Evolutionary conservation across 306 rosid genomes (phyloP), one percentile per base, ranked within the genome.

Genomic region (Corylus avellana): DNA sequence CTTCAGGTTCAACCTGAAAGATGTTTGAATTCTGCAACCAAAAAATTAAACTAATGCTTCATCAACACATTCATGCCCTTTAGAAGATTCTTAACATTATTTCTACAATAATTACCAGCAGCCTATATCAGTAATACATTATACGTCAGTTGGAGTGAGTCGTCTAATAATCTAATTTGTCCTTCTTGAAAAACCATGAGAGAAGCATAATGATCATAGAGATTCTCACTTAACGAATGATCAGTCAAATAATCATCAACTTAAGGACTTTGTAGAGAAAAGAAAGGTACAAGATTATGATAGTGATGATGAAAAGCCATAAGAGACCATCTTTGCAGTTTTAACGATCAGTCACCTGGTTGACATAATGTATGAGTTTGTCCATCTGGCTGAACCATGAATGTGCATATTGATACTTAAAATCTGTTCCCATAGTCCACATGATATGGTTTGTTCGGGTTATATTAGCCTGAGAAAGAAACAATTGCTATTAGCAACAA

Each of bases 371-470:
- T 83, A 95, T 93, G 82, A 95, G 87, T 84, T 93, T 95, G 87
- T 95, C 99, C 93, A 95, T 59, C 81, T 95, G 97, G 76, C 85
- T 83, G 75, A 91, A 95, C 99, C 99, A 95, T 82, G 92, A 85
- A 42, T 84, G 82, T 8, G 99, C 96, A 72, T 91, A 93, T 83
- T 95, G 99, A 85, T 95, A 95, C 89, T 87, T 91, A 84, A 95
- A 95, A 91, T 95, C 99, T 20, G 99, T 95, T 84, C 99, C 99
- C 99, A 95, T 95, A 22, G 99, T 95, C 96, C 96, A 95, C 99
- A 95, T 95, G 84, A 95, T 70, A 80, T 93, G 99, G 84, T 93
- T 93, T 77, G 97, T 93, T 42, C 98, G 96, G 46, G 97, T 95
- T 50, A 93, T 85, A 80, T 95, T 95, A 27, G 98, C 98, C 99